A percentile compares a stretch with the other conserved stretches of the same genome.
Conservation (phyloP, 148 eudicot genomes). For the Persicaria maculosa region DNA sequence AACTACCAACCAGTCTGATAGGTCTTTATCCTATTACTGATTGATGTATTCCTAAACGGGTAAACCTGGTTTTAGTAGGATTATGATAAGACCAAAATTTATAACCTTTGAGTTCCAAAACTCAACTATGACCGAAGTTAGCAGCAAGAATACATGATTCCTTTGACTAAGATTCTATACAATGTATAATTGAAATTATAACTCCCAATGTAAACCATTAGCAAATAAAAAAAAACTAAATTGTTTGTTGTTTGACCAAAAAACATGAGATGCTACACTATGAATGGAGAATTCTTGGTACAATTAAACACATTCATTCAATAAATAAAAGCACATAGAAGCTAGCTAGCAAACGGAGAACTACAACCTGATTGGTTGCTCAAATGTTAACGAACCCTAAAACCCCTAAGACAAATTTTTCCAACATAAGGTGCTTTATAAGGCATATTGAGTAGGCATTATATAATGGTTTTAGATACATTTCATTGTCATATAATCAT, state of each 20-base stretch:
- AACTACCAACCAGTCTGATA: neutral
- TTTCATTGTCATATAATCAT: no score
- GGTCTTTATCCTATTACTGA: neutral
- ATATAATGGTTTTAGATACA: no score
- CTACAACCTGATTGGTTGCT: conserved; percentile 86
- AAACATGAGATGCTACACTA: neutral
- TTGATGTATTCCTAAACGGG: neutral
- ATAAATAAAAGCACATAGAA: neutral
- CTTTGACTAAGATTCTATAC: neutral
- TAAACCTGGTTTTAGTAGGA: neutral
- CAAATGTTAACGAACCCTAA: conserved; percentile 34
- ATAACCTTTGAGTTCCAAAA: neutral
- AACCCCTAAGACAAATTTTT: no score
- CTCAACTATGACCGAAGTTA: neutral
- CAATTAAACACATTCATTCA: neutral
- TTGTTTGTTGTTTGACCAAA: neutral
- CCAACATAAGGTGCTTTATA: no score
- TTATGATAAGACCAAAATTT: neutral
- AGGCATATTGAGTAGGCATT: no score
- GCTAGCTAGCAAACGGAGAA: neutral
- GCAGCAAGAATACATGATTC: neutral
- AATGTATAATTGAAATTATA: neutral
- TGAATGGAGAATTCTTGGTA: neutral
- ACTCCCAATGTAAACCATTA: neutral
- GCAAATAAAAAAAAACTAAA: neutral